These are phyloP conservation scores for Nigrograna mackinnonii DNA, from an alignment of 2,329 filamentous ascomycete genomes.

Conservation along the genomic window DNA sequence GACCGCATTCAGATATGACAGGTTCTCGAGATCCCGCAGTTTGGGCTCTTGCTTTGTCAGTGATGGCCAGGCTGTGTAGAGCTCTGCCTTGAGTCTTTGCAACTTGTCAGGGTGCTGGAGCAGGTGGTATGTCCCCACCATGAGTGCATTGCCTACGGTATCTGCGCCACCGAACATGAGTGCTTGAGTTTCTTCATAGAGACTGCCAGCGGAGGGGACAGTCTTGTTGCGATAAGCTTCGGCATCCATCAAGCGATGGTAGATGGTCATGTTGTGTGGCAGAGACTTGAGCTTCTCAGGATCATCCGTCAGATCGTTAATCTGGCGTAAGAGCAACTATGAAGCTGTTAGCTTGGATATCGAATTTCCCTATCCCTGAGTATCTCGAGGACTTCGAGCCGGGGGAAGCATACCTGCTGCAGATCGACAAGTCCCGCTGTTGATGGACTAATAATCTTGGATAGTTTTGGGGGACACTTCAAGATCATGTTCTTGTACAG, in stretches of 20 bases:
- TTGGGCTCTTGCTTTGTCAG: conserved; percentile 26
- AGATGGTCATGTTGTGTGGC: conserved; percentile 42
- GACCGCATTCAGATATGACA: conserved; percentile 38
- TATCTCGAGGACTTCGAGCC: not conserved
- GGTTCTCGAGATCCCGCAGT: conserved; percentile 39
- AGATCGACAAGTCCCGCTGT: conserved; percentile 44
- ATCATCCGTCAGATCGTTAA: conserved; percentile 32
- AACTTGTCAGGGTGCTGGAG: conserved; percentile 37
- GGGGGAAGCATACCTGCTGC: conserved; percentile 23
- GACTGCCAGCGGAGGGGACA: conserved; percentile 31
- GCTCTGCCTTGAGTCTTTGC: conserved; percentile 42
- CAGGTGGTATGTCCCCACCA: conserved; percentile 47
- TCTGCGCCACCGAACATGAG: conserved; percentile 53
- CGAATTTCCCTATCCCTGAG: not conserved
- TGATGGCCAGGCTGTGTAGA: conserved; percentile 42
- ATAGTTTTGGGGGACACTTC: conserved; percentile 40
- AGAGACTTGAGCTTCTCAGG: conserved; percentile 33
- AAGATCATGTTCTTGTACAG: conserved; percentile 41
- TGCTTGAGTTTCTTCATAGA: conserved; percentile 51
- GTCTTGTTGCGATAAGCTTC: conserved; percentile 34
- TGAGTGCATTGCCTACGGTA: conserved; percentile 47
- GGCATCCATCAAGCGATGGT: conserved; percentile 38
- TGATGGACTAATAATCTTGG: conserved; percentile 39
- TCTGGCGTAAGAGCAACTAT: conserved; percentile 33
- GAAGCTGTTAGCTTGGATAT: not conserved